Percentiles rank a stretch among this genome's conserved stretches.
These are phyloP conservation scores for Drosera capensis DNA, from an alignment of 148 eudicot genomes.

Conservation along the genomic window DNA sequence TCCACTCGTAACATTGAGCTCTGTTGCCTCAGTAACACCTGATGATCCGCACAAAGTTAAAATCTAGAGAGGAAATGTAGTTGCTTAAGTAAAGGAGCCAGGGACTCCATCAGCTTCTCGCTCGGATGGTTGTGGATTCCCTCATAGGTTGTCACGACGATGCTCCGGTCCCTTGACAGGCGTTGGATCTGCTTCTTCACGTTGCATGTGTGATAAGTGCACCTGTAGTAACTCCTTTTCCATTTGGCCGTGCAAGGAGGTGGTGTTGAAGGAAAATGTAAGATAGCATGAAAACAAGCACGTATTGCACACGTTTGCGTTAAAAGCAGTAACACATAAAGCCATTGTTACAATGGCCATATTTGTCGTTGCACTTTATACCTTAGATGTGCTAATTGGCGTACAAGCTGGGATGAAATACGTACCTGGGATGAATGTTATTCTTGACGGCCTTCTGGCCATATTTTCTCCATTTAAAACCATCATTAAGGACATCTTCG, in stretches of 20 bases:
- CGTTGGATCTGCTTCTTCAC: slow-evolving; percentile 97
- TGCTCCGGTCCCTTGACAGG: slow-evolving; percentile 60
- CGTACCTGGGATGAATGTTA: neutral
- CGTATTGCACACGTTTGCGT: no score
- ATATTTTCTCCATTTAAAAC: neutral
- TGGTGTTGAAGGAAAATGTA: no score
- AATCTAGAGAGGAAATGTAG: slow-evolving; percentile 85
- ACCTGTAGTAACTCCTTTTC: slow-evolving; percentile 81
- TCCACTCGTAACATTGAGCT: neutral
- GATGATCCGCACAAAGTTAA: slow-evolving; percentile 8
- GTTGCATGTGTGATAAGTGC: slow-evolving; percentile 91
- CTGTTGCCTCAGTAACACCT: neutral
- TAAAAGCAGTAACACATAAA: no score
- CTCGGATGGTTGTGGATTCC: slow-evolving; percentile 96
- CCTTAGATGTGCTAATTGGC: no score
- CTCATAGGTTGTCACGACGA: slow-evolving; percentile 85
- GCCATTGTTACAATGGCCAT: no score
- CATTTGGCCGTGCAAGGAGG: neutral
- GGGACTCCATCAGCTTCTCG: slow-evolving; percentile 87
- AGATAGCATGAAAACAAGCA: no score
- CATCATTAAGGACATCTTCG: neutral
- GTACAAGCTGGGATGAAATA: no score
- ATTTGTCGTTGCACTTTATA: no score
- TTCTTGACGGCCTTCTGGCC: neutral
- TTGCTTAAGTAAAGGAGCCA: slow-evolving; percentile 74